Evolutionary conservation across 192 early-diverging fungal genomes (phyloP).

Genomic region (Entomortierella parvispora): DNA sequence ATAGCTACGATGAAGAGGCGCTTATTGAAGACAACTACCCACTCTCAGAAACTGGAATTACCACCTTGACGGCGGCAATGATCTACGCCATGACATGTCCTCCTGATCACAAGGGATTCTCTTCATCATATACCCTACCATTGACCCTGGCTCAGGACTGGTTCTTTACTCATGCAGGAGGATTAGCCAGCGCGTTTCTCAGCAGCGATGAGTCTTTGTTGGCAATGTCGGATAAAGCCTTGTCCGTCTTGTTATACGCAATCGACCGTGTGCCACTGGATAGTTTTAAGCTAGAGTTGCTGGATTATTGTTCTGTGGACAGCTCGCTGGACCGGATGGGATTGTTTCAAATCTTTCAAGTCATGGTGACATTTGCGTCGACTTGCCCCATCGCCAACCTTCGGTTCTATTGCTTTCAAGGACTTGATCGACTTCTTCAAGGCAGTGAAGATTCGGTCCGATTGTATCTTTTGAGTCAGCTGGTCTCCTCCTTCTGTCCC

Average conservation of each 20-base stretch:
- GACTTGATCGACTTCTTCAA: constrained; percentile 43
- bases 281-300: constrained; percentile 22
- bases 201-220: constrained; percentile 35
- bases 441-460: constrained; percentile 53
- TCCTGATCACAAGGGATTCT: constrained; percentile 9
- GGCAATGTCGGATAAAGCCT: constrained; percentile 43
- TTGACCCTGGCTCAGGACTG: constrained; percentile 38
- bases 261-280: constrained; percentile 37
- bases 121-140: constrained; percentile 22
- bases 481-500: constrained; percentile 53
- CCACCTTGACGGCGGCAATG: constrained; percentile 36
- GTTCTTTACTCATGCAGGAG: constrained; percentile 39
- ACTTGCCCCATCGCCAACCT: constrained; percentile 44
- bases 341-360: constrained; percentile 43
- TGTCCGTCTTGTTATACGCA: constrained; percentile 27
- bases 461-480: constrained; percentile 51
- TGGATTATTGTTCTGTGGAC: constrained; percentile 39
- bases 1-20: constrained; percentile 44
- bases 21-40: constrained; percentile 47
- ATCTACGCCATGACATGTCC: constrained; percentile 32
- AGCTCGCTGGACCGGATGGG: constrained; percentile 33
- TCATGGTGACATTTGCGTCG: constrained; percentile 54
- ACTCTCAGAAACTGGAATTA: constrained; percentile 43
- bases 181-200: constrained; percentile 34
- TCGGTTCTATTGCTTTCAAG: constrained; percentile 55